Evolutionary conservation across 139 green algal species (phyloP), one percentile per base, ranked within the genome.

Genomic region (Chlorella vulgaris): DNA sequence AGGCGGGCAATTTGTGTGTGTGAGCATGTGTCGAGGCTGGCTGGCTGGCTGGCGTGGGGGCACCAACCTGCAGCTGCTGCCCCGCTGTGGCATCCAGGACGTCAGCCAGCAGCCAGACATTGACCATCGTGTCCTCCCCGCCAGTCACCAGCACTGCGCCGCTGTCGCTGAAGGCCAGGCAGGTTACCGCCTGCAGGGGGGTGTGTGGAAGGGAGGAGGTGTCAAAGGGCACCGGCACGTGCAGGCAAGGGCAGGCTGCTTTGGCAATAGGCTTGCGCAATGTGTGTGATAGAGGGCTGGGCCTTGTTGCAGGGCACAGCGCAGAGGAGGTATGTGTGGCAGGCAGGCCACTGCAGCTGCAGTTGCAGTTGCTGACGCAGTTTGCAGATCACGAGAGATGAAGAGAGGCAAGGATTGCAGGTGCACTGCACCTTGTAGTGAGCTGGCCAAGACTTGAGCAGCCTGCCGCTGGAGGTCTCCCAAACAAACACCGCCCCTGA

Each of bases 341-440:
- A n/a, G 55, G 22, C 55, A 65, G 55, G 55, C 55, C 22, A 21
- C 55, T 65, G 55, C 55, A 65, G 47, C 47, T 55, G 47, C 47
- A 55, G 47, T 15, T 15, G 47, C 47, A 55, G 15, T 55, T 55
- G 47, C 47, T 55, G 47, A 15, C 13, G 47, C 13, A 55, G n/a
- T n/a, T n/a, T n/a, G n/a, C n/a, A n/a, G n/a, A n/a, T n/a, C n/a
- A n/a, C n/a, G n/a, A n/a, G n/a, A n/a, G n/a, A n/a, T n/a, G n/a
- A n/a, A n/a, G n/a, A n/a, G n/a, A n/a, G n/a, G n/a, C n/a, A n/a
- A n/a, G n/a, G n/a, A n/a, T n/a, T n/a, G n/a, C n/a, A n/a, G n/a
- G n/a, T n/a, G n/a, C n/a, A n/a, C 47, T 15, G 15, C 62, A 91
- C 91, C 88, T 96, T 96, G 90, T 97, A 98, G 86, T 98, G 95